Evolutionary conservation across 2,329 filamentous ascomycete species (phyloP).

Genomic region (Ophiocordyceps polyrhachis-furcata): DNA sequence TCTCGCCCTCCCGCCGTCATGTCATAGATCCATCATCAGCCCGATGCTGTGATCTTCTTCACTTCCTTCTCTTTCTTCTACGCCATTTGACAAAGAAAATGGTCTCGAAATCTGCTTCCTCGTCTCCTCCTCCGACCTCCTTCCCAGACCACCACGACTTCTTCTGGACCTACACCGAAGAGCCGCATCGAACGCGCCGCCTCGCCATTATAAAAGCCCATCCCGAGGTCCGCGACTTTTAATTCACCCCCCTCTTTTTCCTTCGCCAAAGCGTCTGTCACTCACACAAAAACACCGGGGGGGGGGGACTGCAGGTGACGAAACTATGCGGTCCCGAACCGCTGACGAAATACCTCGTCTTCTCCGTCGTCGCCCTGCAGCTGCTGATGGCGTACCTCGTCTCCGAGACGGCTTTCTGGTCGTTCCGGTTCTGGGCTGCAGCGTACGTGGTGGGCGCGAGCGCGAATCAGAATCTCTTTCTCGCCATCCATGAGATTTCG

Average conservation of each 20-base stretch:
- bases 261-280: too few species aligned
- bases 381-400: constrained; percentile 60
- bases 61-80: background rate
- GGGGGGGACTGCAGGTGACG: constrained; percentile 43
- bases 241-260: constrained; percentile 7
- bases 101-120: constrained; percentile 6
- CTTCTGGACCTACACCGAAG: constrained; percentile 98
- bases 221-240: constrained; percentile 47
- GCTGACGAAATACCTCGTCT: constrained; percentile 83
- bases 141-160: constrained; percentile 35
- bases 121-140: constrained; percentile 3
- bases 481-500: constrained; percentile 96
- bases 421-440: constrained; percentile 66
- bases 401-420: constrained; percentile 59
- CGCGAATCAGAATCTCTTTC: constrained; percentile 94
- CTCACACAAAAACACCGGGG: background rate
- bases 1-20: background rate
- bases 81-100: background rate
- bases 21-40: background rate
- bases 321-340: constrained; percentile 95
- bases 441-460: constrained; percentile 89
- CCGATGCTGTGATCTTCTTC: background rate
- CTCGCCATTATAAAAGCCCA: constrained; percentile 96
- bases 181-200: constrained; percentile 79
- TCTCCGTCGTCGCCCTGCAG: constrained; percentile 68